phyloP scores from a whole-genome alignment of 257 asterid species.

The Solanum medicagineum region DNA sequence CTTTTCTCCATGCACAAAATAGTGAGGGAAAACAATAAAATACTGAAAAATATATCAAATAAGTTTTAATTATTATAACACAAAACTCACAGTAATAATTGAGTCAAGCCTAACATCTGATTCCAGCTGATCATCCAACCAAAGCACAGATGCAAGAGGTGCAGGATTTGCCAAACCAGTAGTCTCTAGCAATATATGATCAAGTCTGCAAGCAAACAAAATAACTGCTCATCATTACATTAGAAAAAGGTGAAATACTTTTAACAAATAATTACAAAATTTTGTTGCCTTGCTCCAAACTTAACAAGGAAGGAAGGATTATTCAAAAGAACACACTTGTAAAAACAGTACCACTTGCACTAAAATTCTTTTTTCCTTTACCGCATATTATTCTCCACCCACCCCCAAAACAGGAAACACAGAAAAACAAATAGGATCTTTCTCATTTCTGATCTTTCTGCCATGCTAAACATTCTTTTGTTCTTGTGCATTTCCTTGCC shows the following conservation, averaged over 20 bases:
- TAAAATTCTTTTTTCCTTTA: not conserved
- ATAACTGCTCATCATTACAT: not conserved
- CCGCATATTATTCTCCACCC: not conserved
- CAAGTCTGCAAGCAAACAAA: constrained; percentile 51
- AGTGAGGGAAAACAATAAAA: not conserved
- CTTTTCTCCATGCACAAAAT: not conserved
- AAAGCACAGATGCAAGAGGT: constrained; percentile 94
- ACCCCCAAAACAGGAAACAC: not conserved
- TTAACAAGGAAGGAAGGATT: not conserved
- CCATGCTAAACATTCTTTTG: not conserved
- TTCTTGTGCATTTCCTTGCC: not conserved
- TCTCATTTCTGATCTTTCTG: not conserved
- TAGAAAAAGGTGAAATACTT: not conserved
- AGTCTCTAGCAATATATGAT: constrained; percentile 92
- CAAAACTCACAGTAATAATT: constrained; percentile 69
- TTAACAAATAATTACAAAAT: not conserved
- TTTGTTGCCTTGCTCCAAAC: not conserved
- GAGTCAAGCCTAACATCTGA: constrained; percentile 84
- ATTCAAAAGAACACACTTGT: not conserved
- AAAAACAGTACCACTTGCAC: not conserved
- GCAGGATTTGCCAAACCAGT: constrained; percentile 98
- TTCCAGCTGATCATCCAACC: constrained; percentile 98
- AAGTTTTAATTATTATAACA: not conserved
- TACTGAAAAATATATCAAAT: not conserved
- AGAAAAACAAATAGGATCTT: not conserved